Percentiles rank a stretch among this genome's conserved stretches.
These are phyloP conservation scores for Rugonectria rugulosa DNA, from an alignment of 2,329 filamentous ascomycete genomes.

Conservation along the genomic window DNA sequence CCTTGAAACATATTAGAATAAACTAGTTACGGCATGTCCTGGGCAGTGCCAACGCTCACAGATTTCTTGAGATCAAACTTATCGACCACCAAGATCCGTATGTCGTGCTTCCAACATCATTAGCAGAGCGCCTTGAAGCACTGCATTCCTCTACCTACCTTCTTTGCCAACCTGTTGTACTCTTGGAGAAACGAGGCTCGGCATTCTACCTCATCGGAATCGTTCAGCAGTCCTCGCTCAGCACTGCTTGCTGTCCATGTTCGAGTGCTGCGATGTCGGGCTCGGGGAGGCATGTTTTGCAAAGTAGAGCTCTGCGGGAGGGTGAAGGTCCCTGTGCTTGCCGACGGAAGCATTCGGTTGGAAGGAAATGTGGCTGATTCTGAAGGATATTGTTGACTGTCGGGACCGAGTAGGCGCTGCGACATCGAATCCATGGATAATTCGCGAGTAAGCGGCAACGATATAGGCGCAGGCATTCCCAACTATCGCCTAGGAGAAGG, in stretches of 20 bases:
- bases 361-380: constrained; percentile 19
- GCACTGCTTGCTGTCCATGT: constrained; percentile 67
- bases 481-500: background rate
- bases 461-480: background rate
- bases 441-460: background rate
- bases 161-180: constrained; percentile 67
- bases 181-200: constrained; percentile 59
- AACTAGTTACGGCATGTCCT: too few relatives aligned
- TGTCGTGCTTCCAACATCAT: constrained; percentile 55
- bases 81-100: constrained; percentile 51
- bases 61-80: constrained; percentile 43
- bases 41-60: constrained; percentile 38
- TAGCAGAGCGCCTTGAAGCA: background rate
- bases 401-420: constrained; percentile 15
- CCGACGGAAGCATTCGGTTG: constrained; percentile 31
- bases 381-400: constrained; percentile 25
- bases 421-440: constrained; percentile 29
- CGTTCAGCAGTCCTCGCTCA: constrained; percentile 54
- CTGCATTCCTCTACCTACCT: constrained; percentile 48
- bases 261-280: constrained; percentile 51
- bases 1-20: constrained; percentile 27
- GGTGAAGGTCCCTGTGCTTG: constrained; percentile 37
- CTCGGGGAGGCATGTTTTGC: constrained; percentile 32
- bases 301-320: constrained; percentile 38
- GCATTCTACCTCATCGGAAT: constrained; percentile 58